Percentiles rank a stretch among this genome's conserved stretches.
Evolutionary conservation across 2,329 filamentous ascomycete species (phyloP).

Genomic region (Didymella sp.): DNA sequence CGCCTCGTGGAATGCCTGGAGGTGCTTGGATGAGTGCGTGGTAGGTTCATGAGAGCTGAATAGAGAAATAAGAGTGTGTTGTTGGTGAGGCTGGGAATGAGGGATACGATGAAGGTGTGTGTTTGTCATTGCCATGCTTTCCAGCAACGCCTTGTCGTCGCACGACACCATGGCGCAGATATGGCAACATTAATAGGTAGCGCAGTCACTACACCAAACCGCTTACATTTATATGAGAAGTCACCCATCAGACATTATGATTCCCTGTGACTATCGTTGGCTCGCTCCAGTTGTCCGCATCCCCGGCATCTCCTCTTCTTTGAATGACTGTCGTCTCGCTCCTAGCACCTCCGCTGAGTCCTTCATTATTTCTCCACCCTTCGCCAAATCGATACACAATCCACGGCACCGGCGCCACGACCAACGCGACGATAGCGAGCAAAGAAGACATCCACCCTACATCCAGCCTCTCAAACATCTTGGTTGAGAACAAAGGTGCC

Average conservation of each 20-base stretch:
- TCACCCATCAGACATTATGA: not conserved
- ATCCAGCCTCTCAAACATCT: not conserved
- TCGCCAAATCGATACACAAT: not conserved
- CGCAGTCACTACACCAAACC: not conserved
- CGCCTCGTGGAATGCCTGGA: slow-evolving; percentile 18
- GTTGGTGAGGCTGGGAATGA: not conserved
- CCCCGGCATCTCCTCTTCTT: not conserved
- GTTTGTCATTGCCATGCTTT: not conserved
- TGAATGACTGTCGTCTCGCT: not conserved
- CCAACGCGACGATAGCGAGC: not conserved
- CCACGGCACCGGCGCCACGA: not conserved
- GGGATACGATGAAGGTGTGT: not conserved
- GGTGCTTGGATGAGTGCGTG: not conserved
- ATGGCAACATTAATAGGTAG: not conserved
- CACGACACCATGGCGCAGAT: not conserved
- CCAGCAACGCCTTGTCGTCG: not conserved
- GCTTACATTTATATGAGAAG: too few species aligned
- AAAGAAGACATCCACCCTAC: not conserved
- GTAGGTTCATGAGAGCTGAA: not conserved
- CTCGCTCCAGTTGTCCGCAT: not conserved
- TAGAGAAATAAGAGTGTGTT: too few species aligned
- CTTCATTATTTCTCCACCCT: not conserved
- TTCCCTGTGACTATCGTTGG: not conserved
- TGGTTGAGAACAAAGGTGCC: not conserved
- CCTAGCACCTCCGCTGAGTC: not conserved